phyloP scores from a whole-genome alignment of 225 moss, liverwort and hornwort species.

The Thuidium tamariscinum region DNA sequence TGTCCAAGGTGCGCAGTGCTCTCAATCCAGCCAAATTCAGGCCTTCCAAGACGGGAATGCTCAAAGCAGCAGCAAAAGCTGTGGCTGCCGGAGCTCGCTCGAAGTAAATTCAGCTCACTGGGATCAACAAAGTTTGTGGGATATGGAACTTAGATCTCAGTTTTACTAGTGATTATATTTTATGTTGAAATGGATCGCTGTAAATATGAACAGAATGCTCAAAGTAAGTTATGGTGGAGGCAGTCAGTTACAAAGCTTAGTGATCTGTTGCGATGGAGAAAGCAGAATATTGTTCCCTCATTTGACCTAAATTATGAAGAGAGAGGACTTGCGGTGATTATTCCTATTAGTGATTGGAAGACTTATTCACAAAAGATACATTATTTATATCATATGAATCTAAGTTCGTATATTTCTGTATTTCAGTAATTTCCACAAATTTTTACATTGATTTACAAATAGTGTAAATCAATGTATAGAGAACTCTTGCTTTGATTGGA shows the following conservation, averaged over 20 bases:
- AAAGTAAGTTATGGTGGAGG: not conserved
- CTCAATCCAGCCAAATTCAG: conserved; percentile 30
- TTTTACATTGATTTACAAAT: too few relatives aligned
- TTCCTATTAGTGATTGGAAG: not conserved
- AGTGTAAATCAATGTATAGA: not conserved
- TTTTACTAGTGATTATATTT: too few relatives aligned
- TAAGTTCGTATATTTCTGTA: not conserved
- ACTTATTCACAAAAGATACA: not conserved
- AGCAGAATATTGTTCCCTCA: too few relatives aligned
- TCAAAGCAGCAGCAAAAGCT: conserved; percentile 31
- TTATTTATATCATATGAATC: too few relatives aligned
- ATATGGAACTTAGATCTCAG: not conserved
- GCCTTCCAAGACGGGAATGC: conserved; percentile 24
- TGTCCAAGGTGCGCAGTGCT: conserved; percentile 33
- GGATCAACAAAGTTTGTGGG: not conserved
- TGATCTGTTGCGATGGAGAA: not conserved
- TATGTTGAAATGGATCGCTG: not conserved
- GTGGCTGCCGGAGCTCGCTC: not conserved
- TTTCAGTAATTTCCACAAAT: too few relatives aligned
- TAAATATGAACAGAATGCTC: not conserved
- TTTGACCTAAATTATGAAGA: not conserved
- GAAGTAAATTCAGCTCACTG: not conserved
- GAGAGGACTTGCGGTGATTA: not conserved
- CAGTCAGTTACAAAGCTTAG: not conserved
- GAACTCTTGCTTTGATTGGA: accelerated